Percentiles rank a stretch among this genome's conserved stretches.
Conservation (phyloP, 2,329 filamentous ascomycete species). For the Gyromitra esculenta region DNA sequence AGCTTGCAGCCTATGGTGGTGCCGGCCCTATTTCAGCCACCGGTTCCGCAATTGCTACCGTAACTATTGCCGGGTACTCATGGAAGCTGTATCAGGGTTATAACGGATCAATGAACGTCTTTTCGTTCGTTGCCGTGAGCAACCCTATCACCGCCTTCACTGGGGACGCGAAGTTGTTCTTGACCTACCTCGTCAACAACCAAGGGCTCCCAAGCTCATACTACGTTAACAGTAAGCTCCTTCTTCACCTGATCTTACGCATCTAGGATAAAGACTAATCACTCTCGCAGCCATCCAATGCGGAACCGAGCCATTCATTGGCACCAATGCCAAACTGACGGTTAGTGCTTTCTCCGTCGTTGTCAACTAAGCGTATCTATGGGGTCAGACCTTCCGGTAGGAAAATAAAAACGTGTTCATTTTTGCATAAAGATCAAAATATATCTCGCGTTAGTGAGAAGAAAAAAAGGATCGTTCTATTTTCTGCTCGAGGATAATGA, state of each 20-base stretch:
- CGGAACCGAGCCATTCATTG: slow-evolving; percentile 69
- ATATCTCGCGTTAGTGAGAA: background rate
- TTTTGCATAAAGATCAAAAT: too few relatives aligned
- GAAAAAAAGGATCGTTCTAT: background rate
- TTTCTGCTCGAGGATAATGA: background rate
- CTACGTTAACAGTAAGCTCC: slow-evolving; percentile 64
- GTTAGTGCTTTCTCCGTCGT: slow-evolving; percentile 61
- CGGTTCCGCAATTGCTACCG: slow-evolving; percentile 66
- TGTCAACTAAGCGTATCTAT: slow-evolving; percentile 48
- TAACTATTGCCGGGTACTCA: slow-evolving; percentile 66
- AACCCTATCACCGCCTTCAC: slow-evolving; percentile 66
- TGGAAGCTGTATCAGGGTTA: slow-evolving; percentile 71
- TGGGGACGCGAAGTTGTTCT: slow-evolving; percentile 69
- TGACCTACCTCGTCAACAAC: slow-evolving; percentile 66
- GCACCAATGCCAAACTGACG: slow-evolving; percentile 63
- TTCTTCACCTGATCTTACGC: too few relatives aligned
- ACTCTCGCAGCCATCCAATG: slow-evolving; percentile 61
- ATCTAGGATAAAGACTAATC: background rate
- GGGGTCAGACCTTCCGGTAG: background rate
- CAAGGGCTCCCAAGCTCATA: slow-evolving; percentile 65
- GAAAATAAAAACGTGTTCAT: background rate
- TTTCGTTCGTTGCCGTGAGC: slow-evolving; percentile 67
- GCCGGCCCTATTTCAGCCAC: slow-evolving; percentile 70
- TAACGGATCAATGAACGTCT: slow-evolving; percentile 71
- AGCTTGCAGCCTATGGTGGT: slow-evolving; percentile 39